A percentile compares a stretch with the other conserved stretches of the same genome.
These are phyloP conservation scores for Phytopythium mirpurense DNA, from an alignment of 352 stramenopile species.

Conservation along the genomic window DNA sequence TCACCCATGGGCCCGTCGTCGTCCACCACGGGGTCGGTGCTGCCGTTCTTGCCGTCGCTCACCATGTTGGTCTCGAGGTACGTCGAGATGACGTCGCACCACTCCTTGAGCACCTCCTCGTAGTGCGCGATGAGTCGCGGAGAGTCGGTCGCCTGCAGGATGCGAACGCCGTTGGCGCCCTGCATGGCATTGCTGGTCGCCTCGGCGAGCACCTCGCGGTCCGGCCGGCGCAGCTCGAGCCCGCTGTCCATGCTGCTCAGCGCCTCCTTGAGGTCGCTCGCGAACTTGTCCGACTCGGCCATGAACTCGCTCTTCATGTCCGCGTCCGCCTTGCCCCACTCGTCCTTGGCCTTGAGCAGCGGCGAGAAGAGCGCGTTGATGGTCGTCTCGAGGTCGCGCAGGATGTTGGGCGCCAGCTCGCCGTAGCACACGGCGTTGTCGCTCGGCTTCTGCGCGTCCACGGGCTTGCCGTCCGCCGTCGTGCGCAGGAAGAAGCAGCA, in stretches of 20 bases:
- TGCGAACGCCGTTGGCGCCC: conserved; percentile 31
- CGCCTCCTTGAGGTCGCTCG: conserved; percentile 92
- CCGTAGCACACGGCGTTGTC: conserved; percentile 81
- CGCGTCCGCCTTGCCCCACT: conserved; percentile 94
- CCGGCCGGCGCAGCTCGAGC: conserved; percentile 88
- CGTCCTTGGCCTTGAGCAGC: conserved; percentile 89
- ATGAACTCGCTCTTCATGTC: conserved; percentile 93
- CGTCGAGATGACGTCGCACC: conserved; percentile 94
- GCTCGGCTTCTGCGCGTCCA: conserved; percentile 67
- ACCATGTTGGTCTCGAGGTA: conserved; percentile 91
- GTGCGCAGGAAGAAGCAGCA: conserved; percentile 84
- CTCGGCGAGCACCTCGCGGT: conserved; percentile 70
- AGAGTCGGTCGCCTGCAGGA: conserved; percentile 80
- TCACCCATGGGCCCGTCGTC: conserved; percentile 94
- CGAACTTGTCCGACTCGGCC: conserved; percentile 93
- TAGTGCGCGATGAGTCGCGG: conserved; percentile 91
- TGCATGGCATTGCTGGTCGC: conserved; percentile 35
- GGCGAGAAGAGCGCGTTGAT: conserved; percentile 87
- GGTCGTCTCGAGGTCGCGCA: conserved; percentile 75
- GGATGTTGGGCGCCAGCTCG: conserved; percentile 80
- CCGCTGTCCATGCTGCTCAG: conserved; percentile 95
- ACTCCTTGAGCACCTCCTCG: conserved; percentile 96
- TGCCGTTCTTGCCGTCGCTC: conserved; percentile 46
- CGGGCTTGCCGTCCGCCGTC: conserved; percentile 59
- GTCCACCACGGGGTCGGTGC: conserved; percentile 53